Conservation (phyloP, 2,329 filamentous ascomycete species). For the Plenodomus tracheiphilus region DNA sequence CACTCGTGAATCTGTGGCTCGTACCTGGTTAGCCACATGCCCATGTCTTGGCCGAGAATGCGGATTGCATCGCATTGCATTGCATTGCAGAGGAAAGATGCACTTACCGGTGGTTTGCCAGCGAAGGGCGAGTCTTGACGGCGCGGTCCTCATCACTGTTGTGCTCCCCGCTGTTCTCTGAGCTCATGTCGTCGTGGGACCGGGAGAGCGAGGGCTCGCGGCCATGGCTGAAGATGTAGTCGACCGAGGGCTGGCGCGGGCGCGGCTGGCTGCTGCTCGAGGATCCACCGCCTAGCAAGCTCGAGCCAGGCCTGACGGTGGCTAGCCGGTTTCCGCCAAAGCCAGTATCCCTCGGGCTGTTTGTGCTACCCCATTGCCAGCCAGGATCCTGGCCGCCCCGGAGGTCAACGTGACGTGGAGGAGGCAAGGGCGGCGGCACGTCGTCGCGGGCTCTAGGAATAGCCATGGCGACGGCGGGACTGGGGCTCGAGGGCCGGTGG, state of each 20-base stretch:
- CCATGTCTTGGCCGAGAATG: background rate
- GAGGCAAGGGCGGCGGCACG: constrained; percentile 66
- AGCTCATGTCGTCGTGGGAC: constrained; percentile 43
- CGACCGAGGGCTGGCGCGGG: constrained; percentile 31
- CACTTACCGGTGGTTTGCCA: constrained; percentile 51
- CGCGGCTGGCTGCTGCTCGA: constrained; percentile 18
- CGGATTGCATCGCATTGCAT: background rate
- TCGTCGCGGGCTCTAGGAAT: constrained; percentile 62
- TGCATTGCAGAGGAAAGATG: no score
- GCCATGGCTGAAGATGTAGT: constrained; percentile 35
- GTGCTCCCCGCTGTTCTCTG: constrained; percentile 33
- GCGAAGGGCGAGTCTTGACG: constrained; percentile 37
- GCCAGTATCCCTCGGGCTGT: constrained; percentile 53
- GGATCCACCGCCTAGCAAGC: constrained; percentile 45
- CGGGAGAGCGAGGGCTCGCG: constrained; percentile 47
- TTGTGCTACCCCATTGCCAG: constrained; percentile 66
- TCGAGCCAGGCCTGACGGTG: constrained; percentile 53
- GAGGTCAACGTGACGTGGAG: constrained; percentile 61
- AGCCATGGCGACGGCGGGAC: constrained; percentile 58
- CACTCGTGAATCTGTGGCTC: constrained; percentile 58
- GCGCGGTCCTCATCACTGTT: constrained; percentile 44
- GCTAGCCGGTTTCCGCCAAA: constrained; percentile 51
- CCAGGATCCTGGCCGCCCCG: constrained; percentile 62
- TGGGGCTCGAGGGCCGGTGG: constrained; percentile 44
- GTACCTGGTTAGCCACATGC: constrained; percentile 1